Conservation (phyloP, 73 alveolate species). For the Tetrahymena borealis region DNA sequence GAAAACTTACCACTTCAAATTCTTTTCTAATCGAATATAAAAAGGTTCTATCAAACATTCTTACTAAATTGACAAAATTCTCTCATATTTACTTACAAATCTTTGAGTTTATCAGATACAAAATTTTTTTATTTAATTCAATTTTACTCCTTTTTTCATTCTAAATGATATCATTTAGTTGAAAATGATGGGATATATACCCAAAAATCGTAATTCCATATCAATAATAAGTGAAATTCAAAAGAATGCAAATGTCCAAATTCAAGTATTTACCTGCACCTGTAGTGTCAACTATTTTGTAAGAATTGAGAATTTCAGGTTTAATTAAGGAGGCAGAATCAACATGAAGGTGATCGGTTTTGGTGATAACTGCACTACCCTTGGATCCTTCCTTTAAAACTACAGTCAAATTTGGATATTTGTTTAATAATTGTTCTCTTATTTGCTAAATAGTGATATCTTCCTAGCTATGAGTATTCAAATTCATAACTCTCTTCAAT, state of each 20-base stretch:
- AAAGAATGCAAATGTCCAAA: no score
- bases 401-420: conserved; percentile 29
- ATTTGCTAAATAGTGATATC: not conserved
- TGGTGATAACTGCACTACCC: conserved; percentile 35
- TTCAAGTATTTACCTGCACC: conserved; percentile 38
- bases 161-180: not conserved
- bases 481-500: conserved; percentile 32
- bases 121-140: not conserved
- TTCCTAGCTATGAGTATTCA: conserved; percentile 3
- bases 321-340: not conserved
- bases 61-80: no score
- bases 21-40: no score
- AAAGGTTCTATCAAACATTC: no score
- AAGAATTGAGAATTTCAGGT: conserved; percentile 26
- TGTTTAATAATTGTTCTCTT: conserved; percentile 1
- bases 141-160: no score
- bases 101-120: not conserved
- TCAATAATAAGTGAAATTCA: no score
- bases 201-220: no score
- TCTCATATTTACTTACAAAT: not conserved
- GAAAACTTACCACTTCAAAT: no score
- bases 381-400: conserved; percentile 35
- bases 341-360: not conserved
- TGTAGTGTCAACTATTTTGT: conserved; percentile 44
- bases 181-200: not conserved